phyloP scores from a whole-genome alignment of 495 filamentous ascomycete species.

The Geoglossum glabrum region DNA sequence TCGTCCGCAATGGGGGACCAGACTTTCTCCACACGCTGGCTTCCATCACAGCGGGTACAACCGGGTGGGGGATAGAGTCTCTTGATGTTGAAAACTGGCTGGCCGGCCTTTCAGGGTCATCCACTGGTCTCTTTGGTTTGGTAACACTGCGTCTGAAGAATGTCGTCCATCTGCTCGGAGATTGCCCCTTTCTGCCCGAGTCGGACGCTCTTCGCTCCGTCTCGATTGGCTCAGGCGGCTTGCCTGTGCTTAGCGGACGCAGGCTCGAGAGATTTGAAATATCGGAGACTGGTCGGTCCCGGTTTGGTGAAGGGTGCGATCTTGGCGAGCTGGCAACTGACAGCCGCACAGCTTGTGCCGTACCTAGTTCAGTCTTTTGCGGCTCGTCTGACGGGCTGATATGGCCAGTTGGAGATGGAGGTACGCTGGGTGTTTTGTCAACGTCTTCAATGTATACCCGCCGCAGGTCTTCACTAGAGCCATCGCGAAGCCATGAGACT shows the following conservation, averaged over 20 bases:
- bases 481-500: conserved; percentile 3
- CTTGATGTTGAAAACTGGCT: conserved; percentile 57
- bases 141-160: conserved; percentile 51
- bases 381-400: conserved; percentile 5
- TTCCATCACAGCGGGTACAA: conserved; percentile 25
- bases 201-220: conserved; percentile 28
- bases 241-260: conserved; percentile 23
- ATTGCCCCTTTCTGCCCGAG: conserved; percentile 22
- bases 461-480: neutral
- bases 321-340: conserved; percentile 36
- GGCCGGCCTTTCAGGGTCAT: conserved; percentile 34
- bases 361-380: conserved; percentile 26
- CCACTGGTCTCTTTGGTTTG: conserved; percentile 29
- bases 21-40: conserved; percentile 19
- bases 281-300: conserved; percentile 28
- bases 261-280: conserved; percentile 35
- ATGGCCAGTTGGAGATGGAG: conserved; percentile 6
- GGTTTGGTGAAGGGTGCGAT: conserved; percentile 31
- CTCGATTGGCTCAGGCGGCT: conserved; percentile 23
- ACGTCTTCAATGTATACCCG: neutral
- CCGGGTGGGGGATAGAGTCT: conserved; percentile 46
- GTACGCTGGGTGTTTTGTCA: neutral
- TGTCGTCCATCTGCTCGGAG: conserved; percentile 38
- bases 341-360: conserved; percentile 26
- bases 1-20: conserved; percentile 48